These are phyloP conservation scores for Coniferiporia sulphurascens DNA, from an alignment of 1,284 basidiomycete species.

Conservation along the genomic window DNA sequence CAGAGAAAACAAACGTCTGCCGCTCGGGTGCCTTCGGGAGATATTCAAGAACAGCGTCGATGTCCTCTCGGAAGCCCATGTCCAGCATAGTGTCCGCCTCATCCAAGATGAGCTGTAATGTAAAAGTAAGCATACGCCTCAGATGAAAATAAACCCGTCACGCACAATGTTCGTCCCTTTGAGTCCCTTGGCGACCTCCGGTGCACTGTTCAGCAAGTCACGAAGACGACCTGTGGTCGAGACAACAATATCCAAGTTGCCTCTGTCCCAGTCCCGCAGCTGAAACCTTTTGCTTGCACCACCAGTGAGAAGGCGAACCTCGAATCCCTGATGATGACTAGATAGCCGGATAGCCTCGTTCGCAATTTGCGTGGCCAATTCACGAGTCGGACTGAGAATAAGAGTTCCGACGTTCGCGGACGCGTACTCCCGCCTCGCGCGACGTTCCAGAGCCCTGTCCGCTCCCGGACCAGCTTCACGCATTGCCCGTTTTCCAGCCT, in stretches of 20 bases:
- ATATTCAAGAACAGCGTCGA: slow-evolving; percentile 68
- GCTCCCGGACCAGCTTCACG: slow-evolving; percentile 35
- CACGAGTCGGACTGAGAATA: slow-evolving; percentile 91
- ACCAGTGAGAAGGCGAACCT: slow-evolving; percentile 79
- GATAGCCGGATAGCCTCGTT: slow-evolving; percentile 75
- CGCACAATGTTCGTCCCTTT: slow-evolving; percentile 56
- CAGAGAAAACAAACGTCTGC: slow-evolving; percentile 95
- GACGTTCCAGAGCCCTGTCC: slow-evolving; percentile 30
- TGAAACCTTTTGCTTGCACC: slow-evolving; percentile 68
- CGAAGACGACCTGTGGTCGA: slow-evolving; percentile 89
- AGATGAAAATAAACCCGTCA: slow-evolving; percentile 14
- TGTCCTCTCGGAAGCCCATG: slow-evolving; percentile 93
- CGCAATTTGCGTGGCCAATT: slow-evolving; percentile 92
- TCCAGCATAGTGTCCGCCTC: slow-evolving; percentile 95
- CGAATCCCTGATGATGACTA: slow-evolving; percentile 58
- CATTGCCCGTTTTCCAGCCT: slow-evolving; percentile 35
- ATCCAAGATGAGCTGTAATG: slow-evolving; percentile 78
- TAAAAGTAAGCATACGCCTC: slow-evolving; percentile 11
- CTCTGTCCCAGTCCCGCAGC: slow-evolving; percentile 59
- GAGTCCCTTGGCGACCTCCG: slow-evolving; percentile 50
- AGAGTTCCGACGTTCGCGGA: slow-evolving; percentile 64
- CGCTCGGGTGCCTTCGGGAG: slow-evolving; percentile 68
- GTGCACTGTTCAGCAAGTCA: slow-evolving; percentile 70
- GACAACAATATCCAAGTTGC: slow-evolving; percentile 83
- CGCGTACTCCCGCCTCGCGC: slow-evolving; percentile 36